Percentiles rank a stretch among this genome's conserved stretches.
Evolutionary conservation across 2,329 filamentous ascomycete genomes (phyloP).

Genomic region (Trichothecium sympodiale): DNA sequence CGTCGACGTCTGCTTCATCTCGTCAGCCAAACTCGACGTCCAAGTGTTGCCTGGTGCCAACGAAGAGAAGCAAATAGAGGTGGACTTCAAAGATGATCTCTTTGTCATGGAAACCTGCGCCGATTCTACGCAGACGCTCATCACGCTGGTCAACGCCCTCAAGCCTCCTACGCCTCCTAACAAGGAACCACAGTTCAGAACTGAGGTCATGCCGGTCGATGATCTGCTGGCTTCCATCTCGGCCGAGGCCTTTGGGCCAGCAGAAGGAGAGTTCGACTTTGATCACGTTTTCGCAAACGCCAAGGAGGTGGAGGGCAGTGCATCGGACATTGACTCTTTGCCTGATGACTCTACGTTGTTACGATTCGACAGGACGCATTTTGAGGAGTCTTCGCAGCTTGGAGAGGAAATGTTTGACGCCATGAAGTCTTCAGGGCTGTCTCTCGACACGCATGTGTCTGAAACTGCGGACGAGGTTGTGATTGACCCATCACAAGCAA

Average conservation of each 20-base stretch:
- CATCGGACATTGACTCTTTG: conserved; percentile 17
- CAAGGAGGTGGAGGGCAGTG: conserved; percentile 32
- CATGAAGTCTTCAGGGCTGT: conserved; percentile 21
- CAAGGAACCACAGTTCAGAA: conserved; percentile 76
- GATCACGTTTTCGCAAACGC: conserved; percentile 51
- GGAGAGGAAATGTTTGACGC: conserved; percentile 37
- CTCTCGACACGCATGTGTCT: conserved; percentile 19
- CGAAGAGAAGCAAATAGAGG: conserved; percentile 56
- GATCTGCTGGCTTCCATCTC: conserved; percentile 87
- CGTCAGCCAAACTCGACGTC: conserved; percentile 61
- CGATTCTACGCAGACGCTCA: conserved; percentile 89
- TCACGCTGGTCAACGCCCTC: conserved; percentile 67
- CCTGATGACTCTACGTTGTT: conserved; percentile 21
- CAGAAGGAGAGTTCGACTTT: conserved; percentile 50
- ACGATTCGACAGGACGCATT: conserved; percentile 15
- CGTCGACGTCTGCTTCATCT: conserved; percentile 79
- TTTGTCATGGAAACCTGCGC: conserved; percentile 90
- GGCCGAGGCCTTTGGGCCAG: conserved; percentile 64
- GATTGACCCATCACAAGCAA: conserved; percentile 6
- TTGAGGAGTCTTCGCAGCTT: conserved; percentile 25
- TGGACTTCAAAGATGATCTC: conserved; percentile 76
- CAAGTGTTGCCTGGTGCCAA: conserved; percentile 43
- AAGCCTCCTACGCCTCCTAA: conserved; percentile 75
- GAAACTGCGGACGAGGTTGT: conserved; percentile 25
- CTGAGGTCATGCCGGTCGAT: conserved; percentile 72